A percentile compares a stretch with the other conserved stretches of the same genome.
Evolutionary conservation across 352 stramenopile genomes (phyloP).

Genomic region (Globisporangium irregulare): DNA sequence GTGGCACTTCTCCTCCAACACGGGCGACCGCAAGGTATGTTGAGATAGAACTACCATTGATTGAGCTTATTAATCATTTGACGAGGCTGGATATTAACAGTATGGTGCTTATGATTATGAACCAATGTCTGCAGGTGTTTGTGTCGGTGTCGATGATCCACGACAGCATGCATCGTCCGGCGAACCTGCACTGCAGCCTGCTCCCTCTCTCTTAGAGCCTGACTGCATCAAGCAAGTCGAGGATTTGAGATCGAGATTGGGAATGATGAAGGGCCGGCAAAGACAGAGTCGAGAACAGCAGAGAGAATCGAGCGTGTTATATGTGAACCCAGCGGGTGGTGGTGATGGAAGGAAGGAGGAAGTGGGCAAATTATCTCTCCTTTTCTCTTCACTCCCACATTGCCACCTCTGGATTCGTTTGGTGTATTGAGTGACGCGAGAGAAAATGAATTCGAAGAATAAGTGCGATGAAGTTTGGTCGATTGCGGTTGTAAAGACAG

Average conservation of each 20-base stretch:
- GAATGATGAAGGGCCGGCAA: constrained; percentile 9
- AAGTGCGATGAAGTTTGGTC: too few relatives aligned
- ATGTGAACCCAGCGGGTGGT: too few relatives aligned
- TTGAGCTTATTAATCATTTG: not conserved
- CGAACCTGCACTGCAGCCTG: constrained; percentile 78
- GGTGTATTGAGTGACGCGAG: too few relatives aligned
- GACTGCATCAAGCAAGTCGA: constrained; percentile 7
- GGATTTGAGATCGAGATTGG: not conserved
- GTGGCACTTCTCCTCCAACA: constrained; percentile 70
- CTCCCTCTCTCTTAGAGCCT: constrained; percentile 55
- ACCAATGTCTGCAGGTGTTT: constrained; percentile 45
- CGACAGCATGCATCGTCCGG: constrained; percentile 67
- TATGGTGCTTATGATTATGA: constrained; percentile 12
- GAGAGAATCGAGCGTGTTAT: not conserved
- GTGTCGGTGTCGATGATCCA: constrained; percentile 84
- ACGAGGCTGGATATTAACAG: too few relatives aligned
- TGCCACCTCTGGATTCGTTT: too few relatives aligned
- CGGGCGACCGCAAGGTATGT: constrained; percentile 65
- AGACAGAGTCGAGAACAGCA: not conserved
- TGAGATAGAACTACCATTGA: not conserved
- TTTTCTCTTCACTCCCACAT: too few relatives aligned
- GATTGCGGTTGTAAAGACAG: too few relatives aligned
- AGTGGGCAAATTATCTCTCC: too few relatives aligned
- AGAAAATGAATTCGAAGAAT: too few relatives aligned
- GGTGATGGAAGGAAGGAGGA: too few relatives aligned